phyloP scores from a whole-genome alignment of 2,329 filamentous ascomycete genomes.

The Phialocephala subalpina region DNA sequence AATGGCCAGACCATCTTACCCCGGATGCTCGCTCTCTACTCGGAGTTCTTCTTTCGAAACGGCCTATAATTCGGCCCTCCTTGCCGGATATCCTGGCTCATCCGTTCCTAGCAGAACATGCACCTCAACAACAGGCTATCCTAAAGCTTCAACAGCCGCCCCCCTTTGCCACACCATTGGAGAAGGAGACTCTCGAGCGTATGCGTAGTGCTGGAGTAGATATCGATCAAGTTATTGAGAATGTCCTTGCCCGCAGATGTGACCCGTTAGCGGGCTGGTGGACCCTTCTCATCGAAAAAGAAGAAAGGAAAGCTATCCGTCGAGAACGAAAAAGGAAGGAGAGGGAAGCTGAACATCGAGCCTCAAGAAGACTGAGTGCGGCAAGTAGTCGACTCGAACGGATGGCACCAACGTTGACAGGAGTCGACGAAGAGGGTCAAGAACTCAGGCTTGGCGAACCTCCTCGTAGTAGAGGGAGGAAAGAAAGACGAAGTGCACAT shows the following conservation, averaged over 20 bases:
- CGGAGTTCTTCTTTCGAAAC: slow-evolving; percentile 84
- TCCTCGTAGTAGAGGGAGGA: slow-evolving; percentile 77
- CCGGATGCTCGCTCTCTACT: slow-evolving; percentile 81
- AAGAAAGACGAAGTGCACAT: slow-evolving; percentile 77
- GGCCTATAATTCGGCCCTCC: slow-evolving; percentile 82
- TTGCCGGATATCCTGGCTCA: slow-evolving; percentile 87
- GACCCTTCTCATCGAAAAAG: slow-evolving; percentile 93
- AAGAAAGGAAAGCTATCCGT: slow-evolving; percentile 83
- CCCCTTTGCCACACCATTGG: slow-evolving; percentile 84
- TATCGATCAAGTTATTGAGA: slow-evolving; percentile 93
- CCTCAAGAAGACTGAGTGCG: slow-evolving; percentile 82
- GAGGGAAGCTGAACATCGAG: slow-evolving; percentile 81
- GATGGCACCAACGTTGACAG: slow-evolving; percentile 77
- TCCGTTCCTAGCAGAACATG: slow-evolving; percentile 87
- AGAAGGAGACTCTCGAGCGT: slow-evolving; percentile 89
- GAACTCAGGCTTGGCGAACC: slow-evolving; percentile 54
- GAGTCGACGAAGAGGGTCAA: slow-evolving; percentile 79
- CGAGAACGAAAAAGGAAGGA: slow-evolving; percentile 86
- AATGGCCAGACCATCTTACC: slow-evolving; percentile 82
- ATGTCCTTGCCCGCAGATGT: slow-evolving; percentile 88
- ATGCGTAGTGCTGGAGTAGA: slow-evolving; percentile 96
- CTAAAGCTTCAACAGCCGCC: slow-evolving; percentile 81
- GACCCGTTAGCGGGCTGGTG: slow-evolving; percentile 95
- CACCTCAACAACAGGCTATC: slow-evolving; percentile 87
- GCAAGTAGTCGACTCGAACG: slow-evolving; percentile 88